Conservation (phyloP, 2,329 filamentous ascomycete species). For the Metarhizium guizhouense region DNA sequence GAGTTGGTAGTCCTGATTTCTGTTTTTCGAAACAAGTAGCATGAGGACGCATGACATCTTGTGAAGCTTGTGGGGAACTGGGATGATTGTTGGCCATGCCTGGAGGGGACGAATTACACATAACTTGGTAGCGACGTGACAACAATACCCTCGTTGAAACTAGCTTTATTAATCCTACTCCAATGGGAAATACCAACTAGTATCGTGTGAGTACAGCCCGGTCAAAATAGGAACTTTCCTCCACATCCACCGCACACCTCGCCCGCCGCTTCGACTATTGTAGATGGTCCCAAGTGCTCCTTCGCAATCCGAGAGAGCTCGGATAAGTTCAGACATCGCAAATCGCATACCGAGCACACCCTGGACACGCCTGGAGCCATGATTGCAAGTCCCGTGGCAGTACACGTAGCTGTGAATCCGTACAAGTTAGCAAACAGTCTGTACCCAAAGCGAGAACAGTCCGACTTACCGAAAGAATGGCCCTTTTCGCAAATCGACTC, state of each 20-base stretch:
- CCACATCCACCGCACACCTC: constrained; percentile 31
- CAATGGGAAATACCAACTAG: neutral
- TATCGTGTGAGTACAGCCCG: neutral
- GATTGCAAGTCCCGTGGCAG: constrained; percentile 44
- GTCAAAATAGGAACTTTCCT: constrained; percentile 29
- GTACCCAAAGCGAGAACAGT: neutral
- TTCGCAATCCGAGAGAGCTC: constrained; percentile 28
- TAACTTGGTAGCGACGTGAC: neutral
- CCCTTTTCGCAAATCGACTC: constrained; percentile 30
- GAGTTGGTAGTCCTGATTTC: constrained; percentile 7
- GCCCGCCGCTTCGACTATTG: constrained; percentile 20
- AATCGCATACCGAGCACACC: constrained; percentile 45
- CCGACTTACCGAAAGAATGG: constrained; percentile 30
- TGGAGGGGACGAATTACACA: too few relatives aligned
- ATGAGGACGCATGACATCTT: too few relatives aligned
- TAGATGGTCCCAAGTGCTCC: constrained; percentile 18
- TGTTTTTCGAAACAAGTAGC: neutral
- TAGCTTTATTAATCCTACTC: too few relatives aligned
- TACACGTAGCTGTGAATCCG: constrained; percentile 35
- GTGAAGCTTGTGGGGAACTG: too few relatives aligned
- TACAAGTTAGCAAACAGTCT: neutral
- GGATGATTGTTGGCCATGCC: too few relatives aligned
- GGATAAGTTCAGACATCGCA: constrained; percentile 37
- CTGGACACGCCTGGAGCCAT: constrained; percentile 43
- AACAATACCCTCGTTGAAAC: too few relatives aligned